Evolutionary conservation across 176 grass and related monocot genomes (phyloP).

Genomic region (Melocanna baccifera): DNA sequence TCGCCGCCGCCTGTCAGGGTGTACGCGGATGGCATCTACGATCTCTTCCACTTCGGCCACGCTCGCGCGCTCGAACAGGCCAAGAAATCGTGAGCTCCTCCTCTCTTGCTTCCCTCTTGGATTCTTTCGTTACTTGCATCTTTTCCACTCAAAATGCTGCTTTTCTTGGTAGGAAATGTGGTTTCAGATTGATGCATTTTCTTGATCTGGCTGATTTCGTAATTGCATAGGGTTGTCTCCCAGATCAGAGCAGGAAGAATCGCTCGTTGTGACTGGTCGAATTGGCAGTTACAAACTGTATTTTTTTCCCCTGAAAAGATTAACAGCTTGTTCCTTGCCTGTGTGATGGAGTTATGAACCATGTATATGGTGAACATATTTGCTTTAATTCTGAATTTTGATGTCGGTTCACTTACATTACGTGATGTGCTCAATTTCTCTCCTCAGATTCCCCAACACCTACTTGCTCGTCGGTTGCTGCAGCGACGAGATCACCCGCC

Average conservation of each 20-base stretch:
- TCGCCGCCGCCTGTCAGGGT: conserved; percentile 42
- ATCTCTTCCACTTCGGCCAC: conserved; percentile 77
- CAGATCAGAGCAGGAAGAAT: not conserved
- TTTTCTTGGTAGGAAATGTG: not conserved
- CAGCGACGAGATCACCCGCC: conserved; percentile 61
- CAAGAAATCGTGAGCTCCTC: conserved; percentile 57
- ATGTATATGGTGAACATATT: not conserved
- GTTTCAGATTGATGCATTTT: not conserved
- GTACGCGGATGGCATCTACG: conserved; percentile 68
- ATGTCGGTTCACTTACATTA: not conserved
- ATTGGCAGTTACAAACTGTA: not conserved
- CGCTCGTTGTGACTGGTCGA: not conserved
- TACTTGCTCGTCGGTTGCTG: conserved; percentile 76
- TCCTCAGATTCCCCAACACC: conserved; percentile 59
- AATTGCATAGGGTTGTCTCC: not conserved
- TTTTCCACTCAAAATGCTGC: not conserved
- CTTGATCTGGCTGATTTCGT: not conserved
- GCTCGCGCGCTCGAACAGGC: conserved; percentile 72
- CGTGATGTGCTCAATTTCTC: not conserved
- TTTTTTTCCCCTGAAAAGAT: not conserved
- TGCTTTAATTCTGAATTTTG: not conserved
- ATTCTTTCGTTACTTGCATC: not conserved
- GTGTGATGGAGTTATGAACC: not conserved
- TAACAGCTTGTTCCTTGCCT: not conserved
- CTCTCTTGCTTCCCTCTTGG: not conserved